Base-by-base conservation (phyloP, 495 filamentous ascomycete genomes). In the Aspergillus affinis region DNA sequence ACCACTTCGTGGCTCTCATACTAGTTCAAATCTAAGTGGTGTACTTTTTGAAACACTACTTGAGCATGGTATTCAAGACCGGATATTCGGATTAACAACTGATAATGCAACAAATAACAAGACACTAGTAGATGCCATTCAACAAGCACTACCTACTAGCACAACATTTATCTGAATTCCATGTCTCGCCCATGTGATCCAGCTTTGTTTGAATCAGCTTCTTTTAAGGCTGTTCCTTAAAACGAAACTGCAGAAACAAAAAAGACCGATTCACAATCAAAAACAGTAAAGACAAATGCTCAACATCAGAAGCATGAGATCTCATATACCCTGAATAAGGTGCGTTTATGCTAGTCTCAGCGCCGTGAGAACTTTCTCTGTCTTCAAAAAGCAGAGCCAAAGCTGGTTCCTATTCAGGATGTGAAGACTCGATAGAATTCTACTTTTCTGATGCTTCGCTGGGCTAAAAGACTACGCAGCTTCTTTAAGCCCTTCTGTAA, bases 21-120 rank as follows among this genome's bases (percentile, higher is more conserved):
- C 47, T 19, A 30, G 54, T 15, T 18, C 13, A 0, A 62, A 69
- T 41, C 51, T 69, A 23, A 57, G 57, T 50, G 12, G 23, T 7
- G 51, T 65, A 1, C 10, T 69, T 12, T 19, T 48, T 8, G 6
- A 23, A 2, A 5, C 19, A 8, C 12, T 69, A 12, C 0, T 60
- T 32, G 18, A 69, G 32, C 49, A 63, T 60, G 0, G 58, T 0
- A 64, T 69, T 30, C n/a, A 6, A 13, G 32, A 64, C 27, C 29
- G 52, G 45, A 52, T 68, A 2, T 44, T 70, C 15, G 20, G 20
- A 15, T 12, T 70, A 2, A 70, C 52, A 12, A 63, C 58, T 6
- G 57, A 69, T 55, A 69, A 69, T 57, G 45, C 45, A 32, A 65
- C 30, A 20, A 70, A 70, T 48, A 68, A 70, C 18, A 57, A 20